Evolutionary conservation across 2,329 filamentous ascomycete genomes (phyloP), one percentile per base, ranked within the genome.

Genomic region (Aspergillus jensenii): DNA sequence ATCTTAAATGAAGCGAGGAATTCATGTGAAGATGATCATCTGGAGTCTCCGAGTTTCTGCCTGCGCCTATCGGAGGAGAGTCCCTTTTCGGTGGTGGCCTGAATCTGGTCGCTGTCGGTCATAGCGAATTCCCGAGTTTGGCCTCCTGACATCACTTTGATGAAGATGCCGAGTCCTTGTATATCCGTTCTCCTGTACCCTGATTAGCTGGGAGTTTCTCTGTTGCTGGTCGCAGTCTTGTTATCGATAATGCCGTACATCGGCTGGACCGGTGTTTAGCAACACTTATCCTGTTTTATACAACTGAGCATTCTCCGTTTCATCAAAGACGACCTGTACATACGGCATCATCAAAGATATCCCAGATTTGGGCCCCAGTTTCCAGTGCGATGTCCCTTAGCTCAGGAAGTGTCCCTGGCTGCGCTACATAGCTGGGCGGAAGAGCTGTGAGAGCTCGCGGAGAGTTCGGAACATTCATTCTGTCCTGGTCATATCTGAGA

Each of bases 1-100:
- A 67, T 65, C 50, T 33, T 49, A 40, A 27, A 33, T 45, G 41
- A 35, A 52, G 37, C 43, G 11, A 21, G 52, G 43, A 37, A 59
- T 65, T 65, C 65, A 67, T 66, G 65, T 67, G 65, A 67, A 65
- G 52, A 59, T 51, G 33, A n/a, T 39, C 31, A 37, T 37, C 27
- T 31, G 27, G 27, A 31, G 27, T 31, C 27, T 37, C 35, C 35
- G 35, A 31, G 27, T 11, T 11, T 31, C 35, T 37, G 35, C 35
- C 5, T 37, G 35, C 35, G 35, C 35, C 12, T 37, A 15, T 37
- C 35, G 35, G 35, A n/a, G 35, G 14, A 37, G 15, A 14, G 5
- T 37, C 15, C 9, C 35, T 37, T 7, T 37, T 37, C 14, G 27
- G 27, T 15, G 14, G 12, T 37, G 12, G 35, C 35, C 15, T 48